These are phyloP conservation scores for Lepiota subincarnata DNA, from an alignment of 768 basidiomycete species.

Conservation along the genomic window DNA sequence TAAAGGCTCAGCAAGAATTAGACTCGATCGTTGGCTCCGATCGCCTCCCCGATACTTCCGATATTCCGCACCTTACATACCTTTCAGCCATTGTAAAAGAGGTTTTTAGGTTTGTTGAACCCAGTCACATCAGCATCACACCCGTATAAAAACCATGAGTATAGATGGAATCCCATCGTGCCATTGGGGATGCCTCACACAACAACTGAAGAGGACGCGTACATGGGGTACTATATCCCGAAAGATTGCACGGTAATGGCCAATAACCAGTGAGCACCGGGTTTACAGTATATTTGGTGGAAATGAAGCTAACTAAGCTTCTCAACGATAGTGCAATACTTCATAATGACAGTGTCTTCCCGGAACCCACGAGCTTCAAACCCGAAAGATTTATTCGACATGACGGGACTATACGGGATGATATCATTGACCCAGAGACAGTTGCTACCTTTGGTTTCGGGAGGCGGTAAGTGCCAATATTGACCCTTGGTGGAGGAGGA, in stretches of 20 bases:
- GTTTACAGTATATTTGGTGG: neutral
- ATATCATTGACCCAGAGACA: conserved; percentile 20
- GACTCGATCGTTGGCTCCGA: conserved; percentile 13
- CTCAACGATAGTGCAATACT: conserved; percentile 31
- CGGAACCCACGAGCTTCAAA: conserved; percentile 34
- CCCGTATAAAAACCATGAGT: neutral
- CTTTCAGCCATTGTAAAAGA: conserved; percentile 14
- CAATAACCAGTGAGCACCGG: neutral
- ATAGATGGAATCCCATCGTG: neutral
- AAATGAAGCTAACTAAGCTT: too few species aligned
- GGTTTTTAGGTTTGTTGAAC: conserved; percentile 2
- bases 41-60: conserved; percentile 8
- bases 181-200: neutral
- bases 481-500: neutral
- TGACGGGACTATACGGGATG: conserved; percentile 16
- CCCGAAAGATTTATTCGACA: conserved; percentile 34
- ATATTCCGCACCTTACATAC: conserved; percentile 9
- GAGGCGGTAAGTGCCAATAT: conserved; percentile 14
- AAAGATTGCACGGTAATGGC: neutral
- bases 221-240: neutral
- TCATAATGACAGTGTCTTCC: conserved; percentile 32
- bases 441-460: conserved; percentile 29
- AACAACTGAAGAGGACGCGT: neutral
- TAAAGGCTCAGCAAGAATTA: conserved; percentile 12
- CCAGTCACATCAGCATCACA: neutral